Evolutionary conservation across 129 eudicot species (phyloP).

Genomic region (Logfia minima): DNA sequence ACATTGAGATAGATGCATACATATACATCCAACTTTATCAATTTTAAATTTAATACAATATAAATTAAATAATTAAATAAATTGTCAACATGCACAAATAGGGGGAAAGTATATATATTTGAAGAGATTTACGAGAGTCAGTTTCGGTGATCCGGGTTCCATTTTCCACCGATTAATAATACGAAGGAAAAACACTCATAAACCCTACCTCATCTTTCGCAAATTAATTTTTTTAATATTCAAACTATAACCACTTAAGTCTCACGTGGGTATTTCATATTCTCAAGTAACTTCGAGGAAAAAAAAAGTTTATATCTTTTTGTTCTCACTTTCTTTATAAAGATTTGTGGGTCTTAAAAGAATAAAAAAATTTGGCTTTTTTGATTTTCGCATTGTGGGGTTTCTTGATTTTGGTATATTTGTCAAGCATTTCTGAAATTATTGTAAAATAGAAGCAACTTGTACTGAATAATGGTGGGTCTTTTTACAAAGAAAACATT

Average conservation of each 20-base stretch:
- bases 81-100: too few species aligned
- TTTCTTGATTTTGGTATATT: background rate
- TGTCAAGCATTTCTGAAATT: background rate
- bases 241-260: too few species aligned
- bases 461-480: slow-evolving; percentile 26
- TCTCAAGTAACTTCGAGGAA: background rate
- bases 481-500: slow-evolving; percentile 54
- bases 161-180: background rate
- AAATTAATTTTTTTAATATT: too few species aligned
- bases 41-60: too few species aligned
- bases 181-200: background rate
- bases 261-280: slow-evolving; percentile 7
- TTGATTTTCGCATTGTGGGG: slow-evolving; percentile 21
- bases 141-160: slow-evolving; percentile 14
- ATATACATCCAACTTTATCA: too few species aligned
- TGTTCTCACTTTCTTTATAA: background rate
- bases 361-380: slow-evolving; percentile 14
- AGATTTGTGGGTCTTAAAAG: slow-evolving; percentile 12
- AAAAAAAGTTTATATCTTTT: background rate
- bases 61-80: too few species aligned
- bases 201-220: background rate
- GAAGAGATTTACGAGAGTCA: slow-evolving; percentile 9
- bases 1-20: too few species aligned
- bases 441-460: slow-evolving; percentile 6
- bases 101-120: slow-evolving; percentile 23